These are phyloP conservation scores for Xerocomus brunneocitrinus DNA, from an alignment of 768 basidiomycete species.

Conservation along the genomic window DNA sequence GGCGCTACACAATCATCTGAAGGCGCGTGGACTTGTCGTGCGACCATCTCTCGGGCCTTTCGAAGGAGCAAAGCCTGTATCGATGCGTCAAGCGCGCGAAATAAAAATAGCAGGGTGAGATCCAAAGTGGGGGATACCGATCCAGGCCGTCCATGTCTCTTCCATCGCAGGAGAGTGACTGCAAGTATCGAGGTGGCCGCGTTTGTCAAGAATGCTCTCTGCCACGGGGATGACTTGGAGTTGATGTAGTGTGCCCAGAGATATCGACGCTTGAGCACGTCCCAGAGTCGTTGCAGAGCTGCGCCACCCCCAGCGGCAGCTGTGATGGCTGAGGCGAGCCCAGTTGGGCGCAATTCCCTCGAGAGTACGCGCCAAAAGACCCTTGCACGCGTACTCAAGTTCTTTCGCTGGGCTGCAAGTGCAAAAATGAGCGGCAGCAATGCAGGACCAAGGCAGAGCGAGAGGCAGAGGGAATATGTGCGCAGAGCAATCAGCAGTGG, in stretches of 20 bases:
- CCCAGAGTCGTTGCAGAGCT: constrained; percentile 46
- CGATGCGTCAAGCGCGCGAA: constrained; percentile 62
- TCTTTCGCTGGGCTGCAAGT: constrained; percentile 21
- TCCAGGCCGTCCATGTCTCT: constrained; percentile 25
- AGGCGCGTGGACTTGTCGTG: background rate
- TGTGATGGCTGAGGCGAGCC: constrained; percentile 69
- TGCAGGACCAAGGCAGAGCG: constrained; percentile 63
- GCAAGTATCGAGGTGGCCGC: constrained; percentile 52
- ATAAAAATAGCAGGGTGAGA: constrained; percentile 61
- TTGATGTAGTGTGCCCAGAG: background rate
- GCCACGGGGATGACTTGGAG: constrained; percentile 34
- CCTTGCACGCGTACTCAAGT: constrained; percentile 16
- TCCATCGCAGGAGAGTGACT: constrained; percentile 53
- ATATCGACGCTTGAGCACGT: constrained; percentile 11
- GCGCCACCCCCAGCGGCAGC: constrained; percentile 61
- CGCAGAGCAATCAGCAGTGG: constrained; percentile 57
- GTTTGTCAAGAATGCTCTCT: constrained; percentile 58
- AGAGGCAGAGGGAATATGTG: constrained; percentile 63
- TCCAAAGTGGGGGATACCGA: constrained; percentile 56
- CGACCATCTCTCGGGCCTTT: constrained; percentile 9
- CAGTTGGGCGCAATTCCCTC: constrained; percentile 55
- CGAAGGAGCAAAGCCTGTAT: constrained; percentile 48
- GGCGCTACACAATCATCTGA: background rate
- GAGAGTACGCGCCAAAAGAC: constrained; percentile 37
- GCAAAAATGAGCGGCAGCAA: constrained; percentile 50